Conservation (phyloP, 2,329 filamentous ascomycete species). For the Paecilomyces sp. region DNA sequence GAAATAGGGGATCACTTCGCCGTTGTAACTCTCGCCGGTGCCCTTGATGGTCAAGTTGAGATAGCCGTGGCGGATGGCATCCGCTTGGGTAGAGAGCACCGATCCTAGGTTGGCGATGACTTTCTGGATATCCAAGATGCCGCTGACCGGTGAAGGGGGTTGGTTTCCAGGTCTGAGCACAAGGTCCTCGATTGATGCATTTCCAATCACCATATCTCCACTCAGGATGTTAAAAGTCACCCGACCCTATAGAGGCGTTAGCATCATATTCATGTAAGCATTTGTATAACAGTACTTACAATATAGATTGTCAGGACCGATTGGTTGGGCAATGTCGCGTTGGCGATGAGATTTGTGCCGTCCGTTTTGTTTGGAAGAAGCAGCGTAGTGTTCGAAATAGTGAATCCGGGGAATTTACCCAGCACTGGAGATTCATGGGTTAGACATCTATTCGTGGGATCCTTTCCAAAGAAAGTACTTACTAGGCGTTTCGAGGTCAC, state of each 20-base stretch:
- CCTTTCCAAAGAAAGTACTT: conserved; percentile 4
- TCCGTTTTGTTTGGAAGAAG: conserved; percentile 34
- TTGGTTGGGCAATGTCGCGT: conserved; percentile 51
- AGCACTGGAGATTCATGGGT: conserved; percentile 36
- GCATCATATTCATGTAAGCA: background rate
- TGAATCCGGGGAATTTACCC: conserved; percentile 45
- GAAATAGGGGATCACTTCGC: conserved; percentile 26
- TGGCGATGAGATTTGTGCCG: conserved; percentile 48
- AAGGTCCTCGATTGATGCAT: conserved; percentile 43
- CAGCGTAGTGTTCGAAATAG: conserved; percentile 40
- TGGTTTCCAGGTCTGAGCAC: conserved; percentile 48
- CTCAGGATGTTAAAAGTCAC: conserved; percentile 47
- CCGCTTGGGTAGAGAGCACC: conserved; percentile 18
- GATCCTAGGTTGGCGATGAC: conserved; percentile 20
- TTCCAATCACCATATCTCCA: conserved; percentile 42
- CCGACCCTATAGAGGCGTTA: conserved; percentile 34
- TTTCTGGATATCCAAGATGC: conserved; percentile 39
- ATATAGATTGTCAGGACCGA: conserved; percentile 50
- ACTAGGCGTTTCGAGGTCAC: conserved; percentile 27
- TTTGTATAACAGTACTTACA: conserved; percentile 8
- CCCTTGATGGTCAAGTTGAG: conserved; percentile 20
- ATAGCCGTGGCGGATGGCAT: conserved; percentile 18
- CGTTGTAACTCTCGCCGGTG: conserved; percentile 21
- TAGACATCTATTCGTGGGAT: background rate
- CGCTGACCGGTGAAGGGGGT: conserved; percentile 38